A percentile compares a stretch with the other conserved stretches of the same genome.
phyloP scores from a whole-genome alignment of 2,329 filamentous ascomycete genomes.

The Blastomyces emzantsi region DNA sequence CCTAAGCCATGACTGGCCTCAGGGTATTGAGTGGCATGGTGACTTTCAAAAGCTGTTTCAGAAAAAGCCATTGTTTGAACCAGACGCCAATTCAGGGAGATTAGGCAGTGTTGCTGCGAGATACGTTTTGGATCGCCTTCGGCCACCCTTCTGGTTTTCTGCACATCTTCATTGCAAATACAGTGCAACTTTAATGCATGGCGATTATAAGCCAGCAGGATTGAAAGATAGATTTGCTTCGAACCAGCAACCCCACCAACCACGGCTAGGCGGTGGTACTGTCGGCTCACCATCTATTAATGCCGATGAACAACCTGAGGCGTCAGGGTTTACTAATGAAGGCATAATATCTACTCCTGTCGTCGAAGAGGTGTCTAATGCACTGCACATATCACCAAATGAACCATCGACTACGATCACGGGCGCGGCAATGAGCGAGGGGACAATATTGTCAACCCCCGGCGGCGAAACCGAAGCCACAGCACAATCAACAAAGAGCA shows the following conservation, averaged over 20 bases:
- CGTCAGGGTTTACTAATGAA: background rate
- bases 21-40: slow-evolving; percentile 69
- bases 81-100: slow-evolving; percentile 64
- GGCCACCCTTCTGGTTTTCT: slow-evolving; percentile 83
- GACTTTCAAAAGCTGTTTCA: slow-evolving; percentile 59
- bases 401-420: background rate
- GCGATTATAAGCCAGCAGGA: slow-evolving; percentile 21
- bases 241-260: background rate
- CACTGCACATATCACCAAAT: background rate
- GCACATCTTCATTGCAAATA: slow-evolving; percentile 91
- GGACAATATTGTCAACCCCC: background rate
- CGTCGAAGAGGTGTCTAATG: background rate
- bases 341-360: background rate
- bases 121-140: slow-evolving; percentile 68
- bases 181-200: slow-evolving; percentile 51
- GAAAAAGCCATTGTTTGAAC: slow-evolving; percentile 63
- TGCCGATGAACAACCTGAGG: slow-evolving; percentile 6
- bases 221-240: background rate
- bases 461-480: background rate
- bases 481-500: background rate
- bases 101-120: slow-evolving; percentile 74
- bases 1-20: slow-evolving; percentile 93
- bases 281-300: slow-evolving; percentile 2
- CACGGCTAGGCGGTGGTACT: background rate
- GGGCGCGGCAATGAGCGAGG: background rate